Percentiles rank a stretch among this genome's conserved stretches.
Conservation (phyloP, 352 stramenopile genomes). For the Pythium aquatile region DNA sequence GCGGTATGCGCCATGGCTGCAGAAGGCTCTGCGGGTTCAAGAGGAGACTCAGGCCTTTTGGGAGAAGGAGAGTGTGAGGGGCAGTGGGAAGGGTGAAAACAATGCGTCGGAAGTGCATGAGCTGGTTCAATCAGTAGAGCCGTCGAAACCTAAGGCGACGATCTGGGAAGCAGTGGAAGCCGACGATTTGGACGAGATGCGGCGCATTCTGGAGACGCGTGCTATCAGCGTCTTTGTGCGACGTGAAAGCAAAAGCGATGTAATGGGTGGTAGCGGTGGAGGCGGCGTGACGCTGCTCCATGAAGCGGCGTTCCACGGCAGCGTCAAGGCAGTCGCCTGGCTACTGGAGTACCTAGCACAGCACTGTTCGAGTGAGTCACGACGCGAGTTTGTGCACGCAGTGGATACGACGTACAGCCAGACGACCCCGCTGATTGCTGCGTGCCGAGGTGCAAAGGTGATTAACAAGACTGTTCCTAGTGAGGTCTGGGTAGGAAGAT, state of each 20-base stretch:
- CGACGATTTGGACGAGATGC: conserved; percentile 26
- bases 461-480: background rate
- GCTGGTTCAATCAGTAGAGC: conserved; percentile 5
- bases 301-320: conserved; percentile 42
- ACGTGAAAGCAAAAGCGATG: conserved; percentile 25
- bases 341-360: conserved; percentile 40
- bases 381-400: conserved; percentile 35
- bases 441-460: conserved; percentile 46
- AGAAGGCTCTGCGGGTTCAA: conserved; percentile 28
- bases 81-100: background rate
- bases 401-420: conserved; percentile 51
- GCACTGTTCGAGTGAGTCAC: conserved; percentile 31
- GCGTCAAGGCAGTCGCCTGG: conserved; percentile 33
- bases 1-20: conserved; percentile 67
- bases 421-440: conserved; percentile 57
- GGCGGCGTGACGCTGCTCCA: conserved; percentile 50
- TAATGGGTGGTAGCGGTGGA: conserved; percentile 6
- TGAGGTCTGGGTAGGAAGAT: background rate
- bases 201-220: conserved; percentile 34
- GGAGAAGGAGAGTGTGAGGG: conserved; percentile 4
- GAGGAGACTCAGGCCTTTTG: conserved; percentile 20
- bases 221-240: conserved; percentile 34
- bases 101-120: background rate
- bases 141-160: background rate
- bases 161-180: conserved; percentile 46